Conservation (phyloP, 2,329 filamentous ascomycete species). For the Chaetoscypha palmicola region DNA sequence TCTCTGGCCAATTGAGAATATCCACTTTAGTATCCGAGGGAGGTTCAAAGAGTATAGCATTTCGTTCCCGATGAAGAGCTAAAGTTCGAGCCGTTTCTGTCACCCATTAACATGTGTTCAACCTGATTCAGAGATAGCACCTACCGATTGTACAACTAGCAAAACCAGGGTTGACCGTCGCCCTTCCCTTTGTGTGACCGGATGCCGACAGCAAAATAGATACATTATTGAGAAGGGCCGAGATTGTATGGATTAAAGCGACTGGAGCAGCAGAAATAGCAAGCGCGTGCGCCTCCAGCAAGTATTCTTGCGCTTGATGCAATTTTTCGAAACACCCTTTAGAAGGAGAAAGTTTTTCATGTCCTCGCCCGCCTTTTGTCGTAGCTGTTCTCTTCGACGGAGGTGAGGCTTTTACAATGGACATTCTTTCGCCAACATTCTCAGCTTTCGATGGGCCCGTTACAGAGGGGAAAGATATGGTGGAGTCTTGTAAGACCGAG, state of each 20-base stretch:
- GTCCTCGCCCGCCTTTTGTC: constrained; percentile 12
- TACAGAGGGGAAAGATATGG: constrained; percentile 75
- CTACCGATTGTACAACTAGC: constrained; percentile 51
- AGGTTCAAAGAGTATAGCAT: constrained; percentile 36
- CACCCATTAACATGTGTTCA: constrained; percentile 10
- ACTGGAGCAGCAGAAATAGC: constrained; percentile 44
- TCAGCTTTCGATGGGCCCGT: constrained; percentile 18
- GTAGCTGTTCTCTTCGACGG: constrained; percentile 17
- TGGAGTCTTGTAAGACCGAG: constrained; percentile 86
- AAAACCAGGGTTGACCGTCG: constrained; percentile 45
- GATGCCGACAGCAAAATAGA: constrained; percentile 60
- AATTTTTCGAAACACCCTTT: constrained; percentile 37
- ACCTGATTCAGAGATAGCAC: constrained; percentile 1
- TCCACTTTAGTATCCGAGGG: constrained; percentile 14
- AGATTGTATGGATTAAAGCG: constrained; percentile 53
- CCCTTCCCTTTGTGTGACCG: constrained; percentile 39
- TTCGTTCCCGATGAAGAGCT: constrained; percentile 58
- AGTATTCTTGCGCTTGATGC: constrained; percentile 56
- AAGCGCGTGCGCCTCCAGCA: constrained; percentile 53
- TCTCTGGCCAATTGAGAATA: constrained; percentile 39
- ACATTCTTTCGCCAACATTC: constrained; percentile 20
- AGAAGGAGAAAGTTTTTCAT: constrained; percentile 8
- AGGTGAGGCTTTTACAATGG: constrained; percentile 17
- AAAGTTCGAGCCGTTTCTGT: constrained; percentile 62
- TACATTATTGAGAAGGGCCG: constrained; percentile 56